Conservation (phyloP, 2,329 filamentous ascomycete species). For the Pyrenochaeta sp. region DNA sequence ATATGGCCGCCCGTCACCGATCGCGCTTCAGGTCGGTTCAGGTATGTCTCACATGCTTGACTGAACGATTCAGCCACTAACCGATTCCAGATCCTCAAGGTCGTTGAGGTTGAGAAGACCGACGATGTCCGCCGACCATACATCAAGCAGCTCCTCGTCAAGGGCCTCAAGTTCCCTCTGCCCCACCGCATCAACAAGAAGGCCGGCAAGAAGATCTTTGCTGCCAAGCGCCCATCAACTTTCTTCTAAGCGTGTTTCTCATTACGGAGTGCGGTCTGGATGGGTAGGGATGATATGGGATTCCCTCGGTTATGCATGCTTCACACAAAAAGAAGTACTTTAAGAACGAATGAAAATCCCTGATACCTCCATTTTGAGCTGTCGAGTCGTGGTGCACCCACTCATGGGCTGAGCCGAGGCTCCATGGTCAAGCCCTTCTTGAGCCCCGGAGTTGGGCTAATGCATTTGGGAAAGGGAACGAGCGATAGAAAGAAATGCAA, state of each 20-base stretch:
- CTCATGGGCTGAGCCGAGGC: conserved; percentile 16
- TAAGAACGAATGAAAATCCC: conserved; percentile 54
- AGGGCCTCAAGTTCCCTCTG: conserved; percentile 97
- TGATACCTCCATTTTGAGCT: conserved; percentile 42
- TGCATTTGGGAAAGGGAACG: neutral
- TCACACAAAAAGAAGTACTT: conserved; percentile 52
- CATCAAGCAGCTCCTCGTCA: conserved; percentile 97
- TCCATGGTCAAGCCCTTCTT: conserved; percentile 2
- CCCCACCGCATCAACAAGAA: conserved; percentile 92
- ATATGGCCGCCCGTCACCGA: conserved; percentile 99
- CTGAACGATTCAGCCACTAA: conserved; percentile 7
- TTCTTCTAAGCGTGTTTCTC: conserved; percentile 79
- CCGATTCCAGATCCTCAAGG: conserved; percentile 83
- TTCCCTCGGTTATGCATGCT: conserved; percentile 51
- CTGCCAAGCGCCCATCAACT: conserved; percentile 90
- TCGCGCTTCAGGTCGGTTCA: conserved; percentile 98
- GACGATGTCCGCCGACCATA: conserved; percentile 97
- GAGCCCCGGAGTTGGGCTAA: neutral
- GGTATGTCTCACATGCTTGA: no score
- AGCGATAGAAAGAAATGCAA: conserved; percentile 8
- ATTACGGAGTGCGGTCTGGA: conserved; percentile 49
- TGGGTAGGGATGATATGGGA: conserved; percentile 48
- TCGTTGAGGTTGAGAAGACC: conserved; percentile 94
- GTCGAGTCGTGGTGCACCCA: conserved; percentile 29
- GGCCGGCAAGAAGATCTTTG: conserved; percentile 88